A percentile compares a stretch with the other conserved stretches of the same genome.
These are phyloP conservation scores for Sungouiozyma intestinalis DNA, from an alignment of 805 yeast species.

Conservation along the genomic window DNA sequence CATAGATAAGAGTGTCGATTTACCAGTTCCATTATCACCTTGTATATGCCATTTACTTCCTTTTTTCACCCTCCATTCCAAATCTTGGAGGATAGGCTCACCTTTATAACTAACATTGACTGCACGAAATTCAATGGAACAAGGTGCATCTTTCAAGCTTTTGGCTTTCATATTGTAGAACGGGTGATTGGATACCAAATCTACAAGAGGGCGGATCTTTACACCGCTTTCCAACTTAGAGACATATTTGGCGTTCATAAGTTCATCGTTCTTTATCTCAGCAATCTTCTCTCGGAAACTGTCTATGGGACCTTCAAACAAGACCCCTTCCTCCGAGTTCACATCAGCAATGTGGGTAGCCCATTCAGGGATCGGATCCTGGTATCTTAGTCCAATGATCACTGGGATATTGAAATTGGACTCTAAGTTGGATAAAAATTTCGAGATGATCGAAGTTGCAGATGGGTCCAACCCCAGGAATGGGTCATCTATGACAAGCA, in stretches of 20 bases:
- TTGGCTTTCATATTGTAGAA: conserved; percentile 10
- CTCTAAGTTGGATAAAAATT: conserved; percentile 16
- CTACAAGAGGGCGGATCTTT: conserved; percentile 9
- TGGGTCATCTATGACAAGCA: conserved; percentile 80
- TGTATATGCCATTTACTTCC: conserved; percentile 84
- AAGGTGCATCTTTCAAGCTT: conserved; percentile 10
- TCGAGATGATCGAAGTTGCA: conserved; percentile 52
- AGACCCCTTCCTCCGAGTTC: conserved; percentile 40
- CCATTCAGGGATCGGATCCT: conserved; percentile 75
- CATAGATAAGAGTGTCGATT: conserved; percentile 75
- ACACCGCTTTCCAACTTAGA: neutral
- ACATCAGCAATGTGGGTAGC: conserved; percentile 60
- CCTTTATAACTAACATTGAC: conserved; percentile 61
- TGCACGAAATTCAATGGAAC: conserved; percentile 43
- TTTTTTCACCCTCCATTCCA: conserved; percentile 53
- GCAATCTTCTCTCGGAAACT: conserved; percentile 18
- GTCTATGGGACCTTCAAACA: conserved; percentile 36
- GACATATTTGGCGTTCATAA: conserved; percentile 1
- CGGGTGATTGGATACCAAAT: conserved; percentile 18
- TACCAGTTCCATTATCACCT: conserved; percentile 90
- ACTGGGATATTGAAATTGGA: conserved; percentile 29
- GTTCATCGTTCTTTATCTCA: conserved; percentile 12
- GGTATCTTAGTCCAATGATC: conserved; percentile 67
- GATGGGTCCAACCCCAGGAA: conserved; percentile 81
- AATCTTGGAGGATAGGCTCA: conserved; percentile 43